Conservation (phyloP, 495 filamentous ascomycete genomes). For the Penicillium paradoxum region DNA sequence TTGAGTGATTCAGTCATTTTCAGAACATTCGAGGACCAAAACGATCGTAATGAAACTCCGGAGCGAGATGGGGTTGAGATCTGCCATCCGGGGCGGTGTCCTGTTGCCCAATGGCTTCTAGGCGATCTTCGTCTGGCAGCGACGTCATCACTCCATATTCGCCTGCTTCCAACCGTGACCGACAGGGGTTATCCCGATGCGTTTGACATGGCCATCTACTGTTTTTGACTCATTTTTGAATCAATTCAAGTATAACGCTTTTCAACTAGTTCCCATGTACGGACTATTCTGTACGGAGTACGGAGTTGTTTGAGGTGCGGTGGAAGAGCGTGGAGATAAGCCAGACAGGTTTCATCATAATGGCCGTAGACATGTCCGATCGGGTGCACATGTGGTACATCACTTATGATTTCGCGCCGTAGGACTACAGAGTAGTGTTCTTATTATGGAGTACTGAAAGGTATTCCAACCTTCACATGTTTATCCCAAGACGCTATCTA, state of each 20-base stretch:
- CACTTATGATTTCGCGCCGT: background rate
- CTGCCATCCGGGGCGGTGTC: slow-evolving; percentile 8
- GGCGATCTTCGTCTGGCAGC: background rate
- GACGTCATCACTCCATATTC: background rate
- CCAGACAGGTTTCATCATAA: background rate
- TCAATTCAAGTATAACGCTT: too few relatives aligned
- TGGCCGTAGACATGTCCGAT: background rate
- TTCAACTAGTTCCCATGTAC: too few relatives aligned
- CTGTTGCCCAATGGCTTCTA: background rate
- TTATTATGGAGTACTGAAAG: background rate
- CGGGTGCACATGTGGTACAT: background rate
- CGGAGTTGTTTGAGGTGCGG: too few relatives aligned
- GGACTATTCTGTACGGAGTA: too few relatives aligned
- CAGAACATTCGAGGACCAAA: background rate
- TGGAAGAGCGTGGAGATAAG: background rate
- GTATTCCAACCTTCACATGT: too few relatives aligned
- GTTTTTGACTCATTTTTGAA: too few relatives aligned
- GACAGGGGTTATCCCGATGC: too few relatives aligned
- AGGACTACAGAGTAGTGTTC: background rate
- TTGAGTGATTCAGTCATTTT: slow-evolving; percentile 44
- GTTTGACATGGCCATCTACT: too few relatives aligned
- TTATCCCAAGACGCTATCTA: background rate
- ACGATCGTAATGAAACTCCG: background rate
- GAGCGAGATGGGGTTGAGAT: background rate
- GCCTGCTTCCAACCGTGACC: background rate